Evolutionary conservation across 2,329 filamentous ascomycete species (phyloP).

Genomic region (Fusarium setosum): DNA sequence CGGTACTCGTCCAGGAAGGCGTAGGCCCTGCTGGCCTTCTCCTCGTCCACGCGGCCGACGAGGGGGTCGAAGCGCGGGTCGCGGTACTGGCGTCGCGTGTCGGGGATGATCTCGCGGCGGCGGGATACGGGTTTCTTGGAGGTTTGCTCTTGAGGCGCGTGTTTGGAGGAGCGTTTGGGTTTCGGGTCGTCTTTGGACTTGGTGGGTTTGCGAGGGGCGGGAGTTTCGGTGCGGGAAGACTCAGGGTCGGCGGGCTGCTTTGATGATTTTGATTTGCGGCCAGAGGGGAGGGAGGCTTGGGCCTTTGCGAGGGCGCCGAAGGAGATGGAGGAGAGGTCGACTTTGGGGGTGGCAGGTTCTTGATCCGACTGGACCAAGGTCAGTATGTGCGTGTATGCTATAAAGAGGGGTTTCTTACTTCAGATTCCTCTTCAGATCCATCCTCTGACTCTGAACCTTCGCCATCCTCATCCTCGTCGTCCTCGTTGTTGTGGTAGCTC

Average conservation of each 20-base stretch:
- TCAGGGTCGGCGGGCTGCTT: conserved; percentile 38
- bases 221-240: conserved; percentile 41
- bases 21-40: conserved; percentile 78
- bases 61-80: conserved; percentile 90
- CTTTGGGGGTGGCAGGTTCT: conserved; percentile 48
- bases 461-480: conserved; percentile 48
- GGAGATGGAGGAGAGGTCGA: conserved; percentile 73
- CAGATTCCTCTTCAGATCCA: conserved; percentile 41
- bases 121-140: conserved; percentile 88
- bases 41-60: conserved; percentile 63
- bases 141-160: conserved; percentile 86
- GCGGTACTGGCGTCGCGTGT: conserved; percentile 69
- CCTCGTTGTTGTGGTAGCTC: conserved; percentile 38
- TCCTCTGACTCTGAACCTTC: conserved; percentile 28
- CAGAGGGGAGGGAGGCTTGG: conserved; percentile 71
- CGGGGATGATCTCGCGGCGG: conserved; percentile 76
- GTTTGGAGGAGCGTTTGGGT: conserved; percentile 74
- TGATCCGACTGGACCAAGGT: conserved; percentile 37
- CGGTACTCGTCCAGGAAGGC: conserved; percentile 90
- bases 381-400: not conserved
- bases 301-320: conserved; percentile 93
- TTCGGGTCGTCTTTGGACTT: conserved; percentile 45
- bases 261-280: conserved; percentile 43
- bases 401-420: conserved; percentile 30
- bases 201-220: conserved; percentile 48